Percentiles rank a stretch among this genome's conserved stretches.
phyloP scores from a whole-genome alignment of 164 flowering plant genomes.

The Paratinospora sagittata region DNA sequence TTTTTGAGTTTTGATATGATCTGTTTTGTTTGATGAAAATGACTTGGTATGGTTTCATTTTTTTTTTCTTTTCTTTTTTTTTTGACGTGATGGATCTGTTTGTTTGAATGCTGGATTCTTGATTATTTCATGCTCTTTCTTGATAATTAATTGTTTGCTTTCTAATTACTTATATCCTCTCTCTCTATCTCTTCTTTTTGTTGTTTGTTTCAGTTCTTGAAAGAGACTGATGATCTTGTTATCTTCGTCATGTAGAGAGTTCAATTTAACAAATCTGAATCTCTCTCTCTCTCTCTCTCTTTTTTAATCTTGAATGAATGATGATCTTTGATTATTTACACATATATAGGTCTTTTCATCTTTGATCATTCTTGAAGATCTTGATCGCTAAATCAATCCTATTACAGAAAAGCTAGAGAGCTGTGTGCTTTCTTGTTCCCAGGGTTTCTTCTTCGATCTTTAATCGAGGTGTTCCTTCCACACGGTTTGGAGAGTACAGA shows the following conservation, averaged over 20 bases:
- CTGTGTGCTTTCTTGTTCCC: neutral
- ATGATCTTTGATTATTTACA: no score
- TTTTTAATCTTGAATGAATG: no score
- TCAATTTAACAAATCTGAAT: no score
- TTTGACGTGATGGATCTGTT: neutral
- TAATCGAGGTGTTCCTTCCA: conserved; percentile 1
- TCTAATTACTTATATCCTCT: no score
- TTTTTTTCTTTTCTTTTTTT: no score
- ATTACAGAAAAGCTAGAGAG: neutral
- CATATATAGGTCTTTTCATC: no score
- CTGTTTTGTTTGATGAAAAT: neutral
- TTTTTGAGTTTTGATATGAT: conserved; percentile 4
- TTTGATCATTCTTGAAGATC: no score
- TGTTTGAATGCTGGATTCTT: conserved; percentile 6
- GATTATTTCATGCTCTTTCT: conserved; percentile 3
- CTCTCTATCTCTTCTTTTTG: no score
- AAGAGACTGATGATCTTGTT: no score
- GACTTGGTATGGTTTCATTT: neutral
- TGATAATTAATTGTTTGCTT: neutral
- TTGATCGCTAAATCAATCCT: neutral
- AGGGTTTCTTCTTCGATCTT: no score
- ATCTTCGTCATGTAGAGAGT: no score
- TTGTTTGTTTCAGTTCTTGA: no score
- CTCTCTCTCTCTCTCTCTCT: neutral
- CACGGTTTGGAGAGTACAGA: neutral